phyloP scores from a whole-genome alignment of 1,139 yeast species.

The Magnusiomyces suaveolens region DNA sequence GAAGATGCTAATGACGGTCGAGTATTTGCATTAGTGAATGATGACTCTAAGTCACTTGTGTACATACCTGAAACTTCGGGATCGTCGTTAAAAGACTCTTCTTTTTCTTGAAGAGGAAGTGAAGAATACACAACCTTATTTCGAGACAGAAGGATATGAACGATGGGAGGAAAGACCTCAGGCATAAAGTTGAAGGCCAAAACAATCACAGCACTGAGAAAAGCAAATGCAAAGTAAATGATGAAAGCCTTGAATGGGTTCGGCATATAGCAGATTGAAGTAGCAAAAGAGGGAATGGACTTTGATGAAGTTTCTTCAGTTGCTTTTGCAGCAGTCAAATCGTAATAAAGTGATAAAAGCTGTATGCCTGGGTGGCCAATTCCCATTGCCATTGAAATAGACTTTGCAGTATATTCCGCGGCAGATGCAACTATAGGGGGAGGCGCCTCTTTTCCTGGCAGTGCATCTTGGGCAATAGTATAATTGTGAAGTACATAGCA shows the following conservation, averaged over 20 bases:
- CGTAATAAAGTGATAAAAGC: slow-evolving; percentile 47
- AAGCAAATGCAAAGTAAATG: slow-evolving; percentile 24
- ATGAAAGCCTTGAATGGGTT: slow-evolving; percentile 47
- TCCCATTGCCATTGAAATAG: slow-evolving; percentile 91
- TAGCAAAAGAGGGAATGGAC: slow-evolving; percentile 16
- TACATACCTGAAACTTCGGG: not conserved
- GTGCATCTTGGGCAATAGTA: slow-evolving; percentile 3
- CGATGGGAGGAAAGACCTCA: slow-evolving; percentile 9
- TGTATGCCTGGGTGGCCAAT: slow-evolving; percentile 78
- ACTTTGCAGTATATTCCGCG: slow-evolving; percentile 74
- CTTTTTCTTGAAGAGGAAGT: not conserved
- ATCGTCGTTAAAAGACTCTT: not conserved
- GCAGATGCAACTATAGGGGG: slow-evolving; percentile 1
- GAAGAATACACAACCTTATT: not conserved
- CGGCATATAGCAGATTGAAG: slow-evolving; percentile 60
- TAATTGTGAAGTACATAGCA: slow-evolving; percentile 66
- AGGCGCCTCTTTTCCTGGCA: slow-evolving; percentile 5
- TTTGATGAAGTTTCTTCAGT: slow-evolving; percentile 5
- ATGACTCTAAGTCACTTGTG: not conserved
- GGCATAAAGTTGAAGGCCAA: slow-evolving; percentile 17
- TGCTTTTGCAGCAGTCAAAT: not conserved
- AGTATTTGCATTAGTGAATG: not conserved
- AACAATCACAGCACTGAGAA: slow-evolving; percentile 17
- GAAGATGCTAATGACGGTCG: not conserved
- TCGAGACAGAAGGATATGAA: not conserved